Evolutionary conservation across 257 asterid genomes (phyloP).

Genomic region (Jacaranda copaia): DNA sequence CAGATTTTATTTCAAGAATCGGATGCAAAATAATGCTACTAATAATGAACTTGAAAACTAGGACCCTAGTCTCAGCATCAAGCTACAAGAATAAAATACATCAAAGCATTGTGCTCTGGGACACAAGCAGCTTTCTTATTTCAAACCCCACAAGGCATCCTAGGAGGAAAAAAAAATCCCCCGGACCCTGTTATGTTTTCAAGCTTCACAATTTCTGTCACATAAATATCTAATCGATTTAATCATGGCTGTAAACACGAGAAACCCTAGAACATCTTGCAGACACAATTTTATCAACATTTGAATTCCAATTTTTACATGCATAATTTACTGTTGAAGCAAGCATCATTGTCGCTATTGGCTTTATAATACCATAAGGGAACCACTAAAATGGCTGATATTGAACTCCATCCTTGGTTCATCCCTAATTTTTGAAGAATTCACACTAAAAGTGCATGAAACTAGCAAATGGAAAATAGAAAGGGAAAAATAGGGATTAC

Average conservation of each 20-base stretch:
- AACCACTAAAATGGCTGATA: neutral
- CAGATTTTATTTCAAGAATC: constrained; percentile 15
- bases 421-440: neutral
- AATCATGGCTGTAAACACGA: neutral
- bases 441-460: constrained; percentile 21
- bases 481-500: constrained; percentile 37
- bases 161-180: neutral
- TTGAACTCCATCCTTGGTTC: constrained; percentile 29
- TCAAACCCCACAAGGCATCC: neutral
- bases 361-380: neutral
- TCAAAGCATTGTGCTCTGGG: neutral
- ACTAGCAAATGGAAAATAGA: constrained; percentile 5
- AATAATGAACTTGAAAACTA: neutral
- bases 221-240: neutral
- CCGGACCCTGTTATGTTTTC: neutral
- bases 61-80: neutral
- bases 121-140: neutral
- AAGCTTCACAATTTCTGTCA: constrained; percentile 5
- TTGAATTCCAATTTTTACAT: constrained; percentile 1
- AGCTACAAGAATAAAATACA: neutral
- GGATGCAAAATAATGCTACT: constrained; percentile 20
- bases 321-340: neutral
- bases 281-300: constrained; percentile 6
- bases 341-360: neutral
- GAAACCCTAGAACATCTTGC: neutral